Percentiles rank a stretch among this genome's conserved stretches.
Evolutionary conservation across 176 grass and related monocot species (phyloP).

Genomic region (Rhipidocladum racemiflorum): DNA sequence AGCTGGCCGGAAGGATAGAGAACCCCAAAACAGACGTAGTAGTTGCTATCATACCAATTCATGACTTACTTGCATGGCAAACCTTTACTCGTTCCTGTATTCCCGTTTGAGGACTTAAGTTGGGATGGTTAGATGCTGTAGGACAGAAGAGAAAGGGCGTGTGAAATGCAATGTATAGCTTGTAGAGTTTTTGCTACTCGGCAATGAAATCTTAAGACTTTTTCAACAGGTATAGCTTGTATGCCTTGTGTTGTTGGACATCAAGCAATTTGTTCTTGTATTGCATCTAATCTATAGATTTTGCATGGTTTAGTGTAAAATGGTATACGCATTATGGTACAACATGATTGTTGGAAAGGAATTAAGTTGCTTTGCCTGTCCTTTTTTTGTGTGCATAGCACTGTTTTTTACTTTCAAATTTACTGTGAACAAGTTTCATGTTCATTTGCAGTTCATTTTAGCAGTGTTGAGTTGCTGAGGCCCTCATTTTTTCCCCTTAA

Average conservation of each 20-base stretch:
- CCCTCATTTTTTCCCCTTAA: constrained; percentile 10
- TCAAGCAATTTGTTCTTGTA: not conserved
- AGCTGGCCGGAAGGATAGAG: not conserved
- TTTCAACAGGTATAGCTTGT: not conserved
- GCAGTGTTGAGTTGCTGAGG: not conserved
- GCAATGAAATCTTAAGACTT: not conserved
- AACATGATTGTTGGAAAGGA: not conserved
- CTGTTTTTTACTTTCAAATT: not conserved
- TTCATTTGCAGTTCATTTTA: not conserved
- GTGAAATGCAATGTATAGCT: not conserved
- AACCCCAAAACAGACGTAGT: not conserved
- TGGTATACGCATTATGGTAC: too few species aligned
- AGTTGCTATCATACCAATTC: not conserved
- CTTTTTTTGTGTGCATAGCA: not conserved
- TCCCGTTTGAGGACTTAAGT: not conserved
- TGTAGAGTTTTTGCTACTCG: not conserved
- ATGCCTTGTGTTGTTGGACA: not conserved
- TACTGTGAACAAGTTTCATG: not conserved
- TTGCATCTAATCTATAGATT: not conserved
- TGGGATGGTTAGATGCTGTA: not conserved
- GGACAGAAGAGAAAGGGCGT: not conserved
- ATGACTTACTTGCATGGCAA: not conserved
- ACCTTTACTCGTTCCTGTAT: not conserved
- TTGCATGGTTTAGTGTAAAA: not conserved
- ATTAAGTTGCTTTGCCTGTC: not conserved